Conservation (phyloP, 352 stramenopile genomes). For the Phytopythium vexans region DNA sequence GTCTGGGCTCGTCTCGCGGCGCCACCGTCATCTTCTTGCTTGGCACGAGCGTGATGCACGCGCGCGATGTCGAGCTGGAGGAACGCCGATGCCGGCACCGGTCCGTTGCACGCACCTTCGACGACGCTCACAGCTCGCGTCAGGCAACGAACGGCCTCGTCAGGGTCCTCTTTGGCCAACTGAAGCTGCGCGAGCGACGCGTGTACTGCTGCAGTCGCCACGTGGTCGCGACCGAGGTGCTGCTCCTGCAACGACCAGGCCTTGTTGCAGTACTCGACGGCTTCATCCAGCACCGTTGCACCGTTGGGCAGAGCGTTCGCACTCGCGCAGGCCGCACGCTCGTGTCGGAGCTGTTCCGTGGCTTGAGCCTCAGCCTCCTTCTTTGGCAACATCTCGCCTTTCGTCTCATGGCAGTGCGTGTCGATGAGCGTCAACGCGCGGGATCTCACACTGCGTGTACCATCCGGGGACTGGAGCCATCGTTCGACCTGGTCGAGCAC, state of each 20-base stretch:
- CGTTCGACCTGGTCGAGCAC: conserved; percentile 38
- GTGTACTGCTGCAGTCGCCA: conserved; percentile 50
- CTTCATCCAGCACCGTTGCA: conserved; percentile 46
- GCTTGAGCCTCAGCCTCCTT: conserved; percentile 50
- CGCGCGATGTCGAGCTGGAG: conserved; percentile 63
- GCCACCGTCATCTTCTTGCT: not conserved
- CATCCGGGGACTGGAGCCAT: conserved; percentile 53
- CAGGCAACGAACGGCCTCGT: conserved; percentile 44
- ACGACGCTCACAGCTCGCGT: conserved; percentile 47
- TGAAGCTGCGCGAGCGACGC: conserved; percentile 56
- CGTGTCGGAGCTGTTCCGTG: conserved; percentile 30
- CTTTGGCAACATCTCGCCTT: conserved; percentile 29
- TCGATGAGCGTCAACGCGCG: conserved; percentile 44
- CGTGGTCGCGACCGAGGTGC: conserved; percentile 41
- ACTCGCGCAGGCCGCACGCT: conserved; percentile 3
- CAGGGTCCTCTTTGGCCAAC: conserved; percentile 25
- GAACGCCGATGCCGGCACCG: conserved; percentile 50
- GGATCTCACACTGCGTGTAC: conserved; percentile 31
- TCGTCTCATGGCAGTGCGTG: conserved; percentile 5
- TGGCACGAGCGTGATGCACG: conserved; percentile 30
- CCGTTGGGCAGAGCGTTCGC: conserved; percentile 3
- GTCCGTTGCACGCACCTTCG: conserved; percentile 48
- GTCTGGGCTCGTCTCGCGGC: conserved; percentile 3
- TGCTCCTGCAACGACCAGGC: conserved; percentile 59
- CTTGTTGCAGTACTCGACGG: conserved; percentile 61